Base-by-base conservation (phyloP, 2,329 filamentous ascomycete genomes). In the Paramyrothecium roridum region DNA sequence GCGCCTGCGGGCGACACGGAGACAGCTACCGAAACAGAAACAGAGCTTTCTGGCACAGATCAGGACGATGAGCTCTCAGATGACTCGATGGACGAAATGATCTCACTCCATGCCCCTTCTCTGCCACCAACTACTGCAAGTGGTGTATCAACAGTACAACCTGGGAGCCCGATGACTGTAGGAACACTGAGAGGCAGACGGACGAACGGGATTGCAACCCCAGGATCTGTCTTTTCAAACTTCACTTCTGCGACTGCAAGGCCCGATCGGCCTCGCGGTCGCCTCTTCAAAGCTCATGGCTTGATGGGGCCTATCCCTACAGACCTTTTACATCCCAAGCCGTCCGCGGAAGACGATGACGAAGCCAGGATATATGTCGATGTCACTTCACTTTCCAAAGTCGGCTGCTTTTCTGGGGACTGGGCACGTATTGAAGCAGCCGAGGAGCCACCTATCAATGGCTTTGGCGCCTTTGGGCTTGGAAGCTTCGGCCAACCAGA, bases 341-440 rank as follows among this genome's bases (percentile, higher is more conserved):
- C 95, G 2, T 76, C 75, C 2, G 72, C 80, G 1, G 83, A 86
- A 23, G 92, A 97, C 57, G 95, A 99, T 58, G 92, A 96, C 61
- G 89, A 96, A 63, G 87, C 91, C 2, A 86, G 95, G 50, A 83
- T 98, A 2, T 99, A 93, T 65, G 93, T 99, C 6, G 92, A 97
- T 64, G 88, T 96, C 8, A 87, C 85, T 55, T 90, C 91, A 1
- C 74, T 99, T 20, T 88, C 91, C 16, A 92, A 93, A 63, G 88
- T 99, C 53, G 93, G 93, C 17, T 98, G 93, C 71, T 99, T 99
- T 68, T 98, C 93, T 1, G 95, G 95, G 30, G 95, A 99, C 67
- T 99, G 95, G 95, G 91, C 96, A 12, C 87, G 89, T 21, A 79
- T 97, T 12, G 91, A 96, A 73, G 81, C 85, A 7, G 83, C 90